A percentile compares a stretch with the other conserved stretches of the same genome.
Conservation (phyloP, 192 early-diverging fungal genomes). For the Gigaspora rosea region DNA sequence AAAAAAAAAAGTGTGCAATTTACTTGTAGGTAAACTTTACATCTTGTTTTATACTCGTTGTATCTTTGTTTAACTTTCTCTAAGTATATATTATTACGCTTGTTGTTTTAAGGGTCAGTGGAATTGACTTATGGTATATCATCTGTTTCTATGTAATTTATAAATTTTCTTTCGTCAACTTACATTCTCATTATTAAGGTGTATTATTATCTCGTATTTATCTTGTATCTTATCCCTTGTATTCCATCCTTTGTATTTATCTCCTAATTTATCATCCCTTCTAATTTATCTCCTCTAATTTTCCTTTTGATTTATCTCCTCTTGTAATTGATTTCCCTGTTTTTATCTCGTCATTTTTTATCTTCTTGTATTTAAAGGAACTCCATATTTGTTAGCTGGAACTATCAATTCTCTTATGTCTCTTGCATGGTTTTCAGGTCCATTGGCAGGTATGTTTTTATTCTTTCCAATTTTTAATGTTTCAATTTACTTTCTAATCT, state of each 20-base stretch:
- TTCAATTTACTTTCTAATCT: background rate
- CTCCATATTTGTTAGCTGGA: constrained; percentile 87
- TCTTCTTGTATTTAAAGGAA: constrained; percentile 46
- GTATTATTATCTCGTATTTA: background rate
- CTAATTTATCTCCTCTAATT: too few relatives aligned
- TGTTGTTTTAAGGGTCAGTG: constrained; percentile 59
- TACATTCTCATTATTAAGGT: too few relatives aligned
- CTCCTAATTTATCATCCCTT: too few relatives aligned
- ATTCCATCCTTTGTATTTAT: too few relatives aligned
- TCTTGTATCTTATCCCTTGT: background rate
- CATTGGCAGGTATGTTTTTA: constrained; percentile 63
- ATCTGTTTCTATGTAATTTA: background rate
- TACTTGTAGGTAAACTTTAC: constrained; percentile 57
- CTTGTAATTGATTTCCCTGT: too few relatives aligned
- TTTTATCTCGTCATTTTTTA: background rate
- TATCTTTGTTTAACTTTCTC: background rate
- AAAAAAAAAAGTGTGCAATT: constrained; percentile 51
- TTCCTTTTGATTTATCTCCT: too few relatives aligned
- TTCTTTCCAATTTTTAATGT: background rate
- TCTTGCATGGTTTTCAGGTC: constrained; percentile 93
- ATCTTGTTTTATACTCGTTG: background rate
- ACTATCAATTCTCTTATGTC: constrained; percentile 79
- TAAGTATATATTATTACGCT: constrained; percentile 4
- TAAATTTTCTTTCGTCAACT: background rate
- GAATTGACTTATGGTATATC: constrained; percentile 68